A percentile compares a stretch with the other conserved stretches of the same genome.
Evolutionary conservation across 106 monocot species (phyloP).

Genomic region (Allium fistulosum): DNA sequence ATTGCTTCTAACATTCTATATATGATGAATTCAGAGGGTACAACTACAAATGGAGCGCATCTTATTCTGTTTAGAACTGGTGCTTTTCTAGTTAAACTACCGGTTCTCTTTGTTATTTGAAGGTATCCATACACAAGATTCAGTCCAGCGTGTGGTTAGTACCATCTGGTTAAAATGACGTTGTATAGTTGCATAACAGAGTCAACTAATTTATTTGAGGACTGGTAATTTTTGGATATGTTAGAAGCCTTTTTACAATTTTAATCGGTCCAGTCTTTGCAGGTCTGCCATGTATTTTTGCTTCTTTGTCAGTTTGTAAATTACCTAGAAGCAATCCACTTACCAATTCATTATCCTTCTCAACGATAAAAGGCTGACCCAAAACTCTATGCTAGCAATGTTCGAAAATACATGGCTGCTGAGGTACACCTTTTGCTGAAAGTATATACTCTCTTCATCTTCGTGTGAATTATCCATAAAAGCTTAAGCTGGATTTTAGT

Average conservation of each 20-base stretch:
- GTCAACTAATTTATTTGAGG: not conserved
- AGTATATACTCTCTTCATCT: not conserved
- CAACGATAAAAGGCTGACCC: slow-evolving; percentile 80
- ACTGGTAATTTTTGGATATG: not conserved
- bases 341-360: slow-evolving; percentile 81
- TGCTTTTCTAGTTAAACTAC: slow-evolving; percentile 79
- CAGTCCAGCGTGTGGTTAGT: slow-evolving; percentile 96
- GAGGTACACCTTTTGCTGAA: slow-evolving; percentile 45
- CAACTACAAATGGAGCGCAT: slow-evolving; percentile 88
- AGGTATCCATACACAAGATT: slow-evolving; percentile 82
- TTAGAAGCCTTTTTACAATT: not conserved
- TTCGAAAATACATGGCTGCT: slow-evolving; percentile 70
- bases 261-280: slow-evolving; percentile 14
- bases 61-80: slow-evolving; percentile 97
- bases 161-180: not conserved
- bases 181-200: not conserved
- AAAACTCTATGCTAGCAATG: slow-evolving; percentile 78
- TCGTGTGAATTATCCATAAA: not conserved
- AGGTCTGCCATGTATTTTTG: slow-evolving; percentile 83
- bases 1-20: slow-evolving; percentile 1
- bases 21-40: slow-evolving; percentile 57
- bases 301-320: slow-evolving; percentile 95
- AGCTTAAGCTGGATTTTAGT: not conserved
- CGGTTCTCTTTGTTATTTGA: slow-evolving; percentile 67
- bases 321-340: slow-evolving; percentile 55